phyloP scores from a whole-genome alignment of 164 flowering plant species.

The Echeveria elegans region DNA sequence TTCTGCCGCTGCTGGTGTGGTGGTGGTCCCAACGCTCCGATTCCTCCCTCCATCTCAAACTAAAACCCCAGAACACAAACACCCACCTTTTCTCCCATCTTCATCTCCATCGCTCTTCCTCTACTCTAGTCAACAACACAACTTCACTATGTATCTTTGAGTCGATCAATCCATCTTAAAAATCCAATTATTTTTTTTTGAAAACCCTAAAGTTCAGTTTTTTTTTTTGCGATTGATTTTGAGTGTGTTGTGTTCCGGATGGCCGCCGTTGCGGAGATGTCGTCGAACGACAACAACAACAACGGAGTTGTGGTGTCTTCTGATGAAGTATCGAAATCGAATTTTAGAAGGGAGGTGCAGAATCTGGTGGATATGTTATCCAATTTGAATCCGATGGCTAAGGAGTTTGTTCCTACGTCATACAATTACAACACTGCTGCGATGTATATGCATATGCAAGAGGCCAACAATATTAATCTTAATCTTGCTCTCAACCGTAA shows the following conservation, averaged over 20 bases:
- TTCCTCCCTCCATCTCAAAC: no score
- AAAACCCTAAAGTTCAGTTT: no score
- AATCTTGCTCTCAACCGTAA: neutral
- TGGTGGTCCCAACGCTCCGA: no score
- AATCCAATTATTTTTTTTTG: no score
- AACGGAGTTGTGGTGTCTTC: neutral
- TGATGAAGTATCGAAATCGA: constrained; percentile 22
- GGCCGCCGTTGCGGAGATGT: neutral
- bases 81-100: no score
- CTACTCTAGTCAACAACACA: no score
- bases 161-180: no score
- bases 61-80: no score
- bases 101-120: no score
- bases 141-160: no score
- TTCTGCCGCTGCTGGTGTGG: no score
- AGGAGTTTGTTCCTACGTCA: constrained; percentile 52
- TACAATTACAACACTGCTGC: neutral
- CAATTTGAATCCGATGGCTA: constrained; percentile 48
- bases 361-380: constrained; percentile 47
- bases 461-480: constrained; percentile 11
- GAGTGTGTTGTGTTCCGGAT: neutral
- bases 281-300: neutral
- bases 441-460: neutral
- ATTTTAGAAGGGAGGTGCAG: constrained; percentile 28
- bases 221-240: no score